Base-by-base conservation (phyloP, 768 basidiomycete genomes). In the Termitomyces sp. region DNA sequence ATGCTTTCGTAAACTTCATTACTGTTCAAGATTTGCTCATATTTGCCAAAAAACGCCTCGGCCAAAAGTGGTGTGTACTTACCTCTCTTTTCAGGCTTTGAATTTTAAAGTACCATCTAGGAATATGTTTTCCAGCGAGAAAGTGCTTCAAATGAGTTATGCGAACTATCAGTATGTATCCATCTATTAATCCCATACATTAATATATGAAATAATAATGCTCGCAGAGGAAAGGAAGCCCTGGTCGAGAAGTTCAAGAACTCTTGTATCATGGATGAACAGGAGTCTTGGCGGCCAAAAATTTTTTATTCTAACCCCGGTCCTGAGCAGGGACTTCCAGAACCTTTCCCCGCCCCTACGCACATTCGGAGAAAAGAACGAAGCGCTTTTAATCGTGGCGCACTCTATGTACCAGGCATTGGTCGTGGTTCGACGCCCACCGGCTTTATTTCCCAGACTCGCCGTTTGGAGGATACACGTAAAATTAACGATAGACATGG, bases 101-200 rank as follows among this genome's bases (percentile, higher is more conserved):
- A 18, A 41, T 13, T 52, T 47, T 59, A 41, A 56, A 26, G 61
- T 54, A 20, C 26, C 16, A 18, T 8, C 30, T 69, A 93, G 91
- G 91, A 94, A 95, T 68, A 86, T 92, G 86, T 94, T 91, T 69
- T 89, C 89, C 9, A 93, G 91, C 61, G 91, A 95, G 72, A 95
- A 95, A 68, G 86, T 93, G 9, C 73, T 94, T 55, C 89, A 94
- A 66, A 92, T 94, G 88, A 89, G 88, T 64, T 95, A 94, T 68
- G 94, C 93, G 3, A 94, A 92, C 64, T 93, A 91, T 67, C 93
- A 95, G 92, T 93, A 62, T 55, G 90, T 79, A n/a, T 35, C 54
- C 49, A 49, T 18, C 58, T 14, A 23, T 47, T 23, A 60, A 66
- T 56, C 13, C 2, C 5, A n/a, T 10, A 41, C 30, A 54, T 57